Evolutionary conservation across 83 land plant genomes (phyloP).

Genomic region (Diphasiastrum complanatum): DNA sequence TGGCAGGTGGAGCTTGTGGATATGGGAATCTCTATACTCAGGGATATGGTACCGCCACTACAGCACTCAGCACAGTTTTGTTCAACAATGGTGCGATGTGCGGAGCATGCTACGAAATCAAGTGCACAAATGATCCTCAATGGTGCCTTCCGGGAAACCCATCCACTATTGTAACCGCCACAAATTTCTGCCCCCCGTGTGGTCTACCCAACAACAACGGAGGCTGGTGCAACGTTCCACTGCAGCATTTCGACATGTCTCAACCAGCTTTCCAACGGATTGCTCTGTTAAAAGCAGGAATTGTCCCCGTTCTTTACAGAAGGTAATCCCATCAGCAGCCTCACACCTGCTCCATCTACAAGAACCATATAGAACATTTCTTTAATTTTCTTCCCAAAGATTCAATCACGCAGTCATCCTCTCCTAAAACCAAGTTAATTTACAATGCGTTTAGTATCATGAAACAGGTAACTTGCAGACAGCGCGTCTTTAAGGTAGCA

Average conservation of each 20-base stretch:
- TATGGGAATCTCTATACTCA: background rate
- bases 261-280: background rate
- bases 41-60: background rate
- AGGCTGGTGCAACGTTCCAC: too few species aligned
- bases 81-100: background rate
- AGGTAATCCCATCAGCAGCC: background rate
- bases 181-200: background rate
- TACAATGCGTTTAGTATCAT: too few species aligned
- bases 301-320: background rate
- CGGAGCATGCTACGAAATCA: background rate
- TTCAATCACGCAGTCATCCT: too few species aligned
- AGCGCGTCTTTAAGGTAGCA: too few species aligned
- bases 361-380: too few species aligned
- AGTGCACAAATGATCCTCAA: background rate
- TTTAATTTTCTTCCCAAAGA: too few species aligned
- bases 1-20: background rate
- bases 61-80: background rate
- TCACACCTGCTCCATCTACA: too few species aligned
- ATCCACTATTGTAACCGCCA: background rate
- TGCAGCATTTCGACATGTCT: background rate
- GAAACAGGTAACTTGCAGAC: too few species aligned
- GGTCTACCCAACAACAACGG: background rate
- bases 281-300: background rate
- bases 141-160: too few species aligned
- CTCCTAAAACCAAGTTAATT: too few species aligned